phyloP scores from a whole-genome alignment of 2,329 filamentous ascomycete species.

The Epichloe gansuensis region DNA sequence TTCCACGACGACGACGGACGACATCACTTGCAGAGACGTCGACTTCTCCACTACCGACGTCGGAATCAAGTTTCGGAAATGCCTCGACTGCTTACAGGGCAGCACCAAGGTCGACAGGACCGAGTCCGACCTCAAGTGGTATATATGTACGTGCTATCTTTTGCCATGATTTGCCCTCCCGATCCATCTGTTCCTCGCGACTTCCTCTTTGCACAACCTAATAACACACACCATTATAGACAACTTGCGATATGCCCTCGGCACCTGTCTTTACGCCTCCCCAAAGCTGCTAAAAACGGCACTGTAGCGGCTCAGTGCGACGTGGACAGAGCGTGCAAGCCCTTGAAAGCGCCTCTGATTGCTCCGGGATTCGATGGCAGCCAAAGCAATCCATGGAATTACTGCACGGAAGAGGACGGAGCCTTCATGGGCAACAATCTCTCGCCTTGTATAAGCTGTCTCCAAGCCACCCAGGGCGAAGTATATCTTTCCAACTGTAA shows the following conservation, averaged over 20 bases:
- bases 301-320: conserved; percentile 30
- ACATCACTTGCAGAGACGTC: conserved; percentile 34
- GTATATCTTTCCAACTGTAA: conserved; percentile 37
- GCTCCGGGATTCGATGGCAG: conserved; percentile 15
- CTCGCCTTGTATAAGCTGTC: conserved; percentile 29
- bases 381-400: conserved; percentile 22
- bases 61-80: conserved; percentile 36
- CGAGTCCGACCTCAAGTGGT: conserved; percentile 33
- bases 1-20: conserved; percentile 31
- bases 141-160: conserved; percentile 29
- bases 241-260: conserved; percentile 36
- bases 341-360: conserved; percentile 26
- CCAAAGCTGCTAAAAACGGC: conserved; percentile 18
- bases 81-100: conserved; percentile 33
- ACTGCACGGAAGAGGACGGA: conserved; percentile 28
- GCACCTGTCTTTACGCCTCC: conserved; percentile 32
- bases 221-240: conserved; percentile 22
- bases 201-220: background rate
- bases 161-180: no score
- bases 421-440: conserved; percentile 20
- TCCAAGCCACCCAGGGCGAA: conserved; percentile 28
- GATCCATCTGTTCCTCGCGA: no score
- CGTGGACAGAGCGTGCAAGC: conserved; percentile 27
- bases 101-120: conserved; percentile 27
- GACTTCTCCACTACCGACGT: conserved; percentile 24